Percentiles rank a stretch among this genome's conserved stretches.
Evolutionary conservation across 192 early-diverging fungal genomes (phyloP).

Genomic region (Backusella liffmaniae): DNA sequence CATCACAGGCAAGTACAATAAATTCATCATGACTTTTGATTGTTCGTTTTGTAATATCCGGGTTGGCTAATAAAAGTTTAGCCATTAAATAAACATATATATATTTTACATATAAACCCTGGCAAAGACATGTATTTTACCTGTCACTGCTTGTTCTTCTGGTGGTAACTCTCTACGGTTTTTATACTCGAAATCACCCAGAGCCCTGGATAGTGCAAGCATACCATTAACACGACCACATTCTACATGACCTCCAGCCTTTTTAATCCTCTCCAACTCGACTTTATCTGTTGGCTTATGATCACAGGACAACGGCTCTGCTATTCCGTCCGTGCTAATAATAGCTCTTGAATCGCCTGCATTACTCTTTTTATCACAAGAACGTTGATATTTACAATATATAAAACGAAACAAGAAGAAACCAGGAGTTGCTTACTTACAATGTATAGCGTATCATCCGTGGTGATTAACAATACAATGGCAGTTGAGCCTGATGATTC

Average conservation of each 20-base stretch:
- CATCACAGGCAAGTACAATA: constrained; percentile 93
- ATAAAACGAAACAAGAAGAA: neutral
- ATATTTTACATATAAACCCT: too few relatives aligned
- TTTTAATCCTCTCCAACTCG: constrained; percentile 79
- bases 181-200: constrained; percentile 99
- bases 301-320: constrained; percentile 76
- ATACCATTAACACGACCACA: constrained; percentile 94
- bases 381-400: neutral
- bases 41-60: constrained; percentile 70
- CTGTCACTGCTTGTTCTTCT: constrained; percentile 92
- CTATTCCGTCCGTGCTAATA: constrained; percentile 65
- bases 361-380: constrained; percentile 55
- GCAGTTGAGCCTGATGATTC: constrained; percentile 91
- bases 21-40: constrained; percentile 79
- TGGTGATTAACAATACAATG: constrained; percentile 42
- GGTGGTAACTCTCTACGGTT: constrained; percentile 63
- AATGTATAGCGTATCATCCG: constrained; percentile 1
- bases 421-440: neutral
- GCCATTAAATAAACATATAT: neutral
- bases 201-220: constrained; percentile 89
- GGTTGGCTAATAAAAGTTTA: constrained; percentile 49
- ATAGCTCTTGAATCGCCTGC: constrained; percentile 94
- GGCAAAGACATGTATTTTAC: constrained; percentile 10
- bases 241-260: constrained; percentile 94
- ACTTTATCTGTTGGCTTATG: constrained; percentile 89